A percentile compares a stretch with the other conserved stretches of the same genome.
Conservation (phyloP, 495 filamentous ascomycete species). For the Trypethelium eluteriae region DNA sequence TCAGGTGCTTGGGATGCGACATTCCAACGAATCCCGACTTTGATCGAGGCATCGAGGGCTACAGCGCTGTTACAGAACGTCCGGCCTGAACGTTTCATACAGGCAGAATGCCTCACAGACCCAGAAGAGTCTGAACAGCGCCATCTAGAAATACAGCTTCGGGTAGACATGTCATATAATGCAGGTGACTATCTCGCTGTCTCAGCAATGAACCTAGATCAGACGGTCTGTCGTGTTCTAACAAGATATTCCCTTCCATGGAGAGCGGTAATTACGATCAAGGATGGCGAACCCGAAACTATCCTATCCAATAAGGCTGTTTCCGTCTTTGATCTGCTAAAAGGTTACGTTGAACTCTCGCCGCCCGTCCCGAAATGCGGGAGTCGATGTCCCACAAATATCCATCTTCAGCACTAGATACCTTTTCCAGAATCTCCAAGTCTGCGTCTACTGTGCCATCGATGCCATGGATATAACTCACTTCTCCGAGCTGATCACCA, state of each 20-base stretch:
- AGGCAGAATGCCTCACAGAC: conserved; percentile 44
- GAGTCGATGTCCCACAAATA: not conserved
- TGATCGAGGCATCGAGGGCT: conserved; percentile 50
- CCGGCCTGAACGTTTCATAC: conserved; percentile 46
- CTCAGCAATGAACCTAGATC: conserved; percentile 58
- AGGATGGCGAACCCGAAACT: conserved; percentile 13
- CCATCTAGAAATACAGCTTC: conserved; percentile 59
- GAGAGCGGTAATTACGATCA: conserved; percentile 50
- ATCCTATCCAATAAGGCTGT: conserved; percentile 25
- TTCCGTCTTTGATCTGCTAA: conserved; percentile 53
- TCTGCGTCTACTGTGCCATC: not conserved
- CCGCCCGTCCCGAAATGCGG: conserved; percentile 59
- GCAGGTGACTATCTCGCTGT: conserved; percentile 72
- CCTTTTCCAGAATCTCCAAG: not conserved
- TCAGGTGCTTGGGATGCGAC: conserved; percentile 57
- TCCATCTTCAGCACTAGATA: not conserved
- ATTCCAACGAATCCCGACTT: conserved; percentile 63
- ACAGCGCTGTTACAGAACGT: conserved; percentile 60
- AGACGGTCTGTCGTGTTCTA: conserved; percentile 49
- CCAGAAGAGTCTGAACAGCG: conserved; percentile 51
- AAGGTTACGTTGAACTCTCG: conserved; percentile 63
- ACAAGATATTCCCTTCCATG: conserved; percentile 50
- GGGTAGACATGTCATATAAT: conserved; percentile 56
- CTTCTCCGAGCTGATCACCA: not conserved
- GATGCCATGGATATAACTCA: not conserved